These are phyloP conservation scores for Arachis monticola DNA, from an alignment of 331 rosid genomes.

Conservation along the genomic window DNA sequence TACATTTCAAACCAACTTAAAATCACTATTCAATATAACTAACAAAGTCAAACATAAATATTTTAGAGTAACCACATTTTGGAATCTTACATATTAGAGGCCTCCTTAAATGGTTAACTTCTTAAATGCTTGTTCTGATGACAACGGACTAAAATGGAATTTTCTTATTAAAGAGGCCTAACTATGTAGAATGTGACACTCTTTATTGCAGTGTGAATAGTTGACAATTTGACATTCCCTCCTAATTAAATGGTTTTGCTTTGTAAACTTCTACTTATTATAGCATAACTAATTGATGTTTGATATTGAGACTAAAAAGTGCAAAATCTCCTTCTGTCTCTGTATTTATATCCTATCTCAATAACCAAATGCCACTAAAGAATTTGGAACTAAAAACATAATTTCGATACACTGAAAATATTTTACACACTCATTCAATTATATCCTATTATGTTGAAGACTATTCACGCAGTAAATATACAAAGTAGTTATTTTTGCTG, in stretches of 20 bases:
- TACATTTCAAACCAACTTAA: neutral
- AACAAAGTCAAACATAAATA: constrained; percentile 32
- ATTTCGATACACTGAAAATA: no score
- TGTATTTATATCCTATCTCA: neutral
- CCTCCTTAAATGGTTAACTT: neutral
- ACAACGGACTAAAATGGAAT: neutral
- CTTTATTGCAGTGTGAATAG: neutral
- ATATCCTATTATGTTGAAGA: neutral
- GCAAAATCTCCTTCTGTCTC: neutral
- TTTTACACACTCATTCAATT: no score
- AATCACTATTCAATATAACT: neutral
- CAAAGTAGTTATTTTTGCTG: no score
- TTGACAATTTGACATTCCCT: no score
- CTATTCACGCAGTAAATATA: no score
- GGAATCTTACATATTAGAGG: no score
- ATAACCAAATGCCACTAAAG: no score
- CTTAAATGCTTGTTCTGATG: constrained; percentile 23
- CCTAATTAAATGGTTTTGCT: neutral
- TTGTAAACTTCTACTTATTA: neutral
- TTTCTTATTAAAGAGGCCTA: neutral
- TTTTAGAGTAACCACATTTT: neutral
- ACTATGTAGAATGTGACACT: neutral
- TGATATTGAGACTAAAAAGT: neutral
- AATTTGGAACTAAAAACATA: no score
- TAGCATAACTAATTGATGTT: neutral